Percentiles rank a stretch among this genome's conserved stretches.
These are phyloP conservation scores for Neckera pumila DNA, from an alignment of 225 moss, liverwort and hornwort genomes.

Conservation along the genomic window DNA sequence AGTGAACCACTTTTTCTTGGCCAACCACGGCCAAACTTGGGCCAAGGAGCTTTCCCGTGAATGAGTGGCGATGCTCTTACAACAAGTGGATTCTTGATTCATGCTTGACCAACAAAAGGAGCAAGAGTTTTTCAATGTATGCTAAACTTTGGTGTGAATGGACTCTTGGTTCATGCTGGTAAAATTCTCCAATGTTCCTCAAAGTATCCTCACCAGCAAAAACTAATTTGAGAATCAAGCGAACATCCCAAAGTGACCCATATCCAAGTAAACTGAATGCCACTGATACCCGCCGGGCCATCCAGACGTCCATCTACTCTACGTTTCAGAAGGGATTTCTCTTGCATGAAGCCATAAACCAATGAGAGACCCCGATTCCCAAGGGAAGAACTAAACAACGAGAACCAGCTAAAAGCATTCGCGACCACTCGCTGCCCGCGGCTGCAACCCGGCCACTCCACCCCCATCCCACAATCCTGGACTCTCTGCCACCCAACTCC, in stretches of 20 bases:
- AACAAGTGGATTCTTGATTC: not conserved
- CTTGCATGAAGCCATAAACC: not conserved
- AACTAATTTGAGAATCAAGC: not conserved
- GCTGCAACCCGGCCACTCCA: not conserved
- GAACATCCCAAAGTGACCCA: not conserved
- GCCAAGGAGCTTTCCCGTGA: too few species aligned
- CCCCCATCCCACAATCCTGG: conserved; percentile 22
- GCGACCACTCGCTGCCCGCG: not conserved
- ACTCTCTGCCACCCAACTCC: not conserved
- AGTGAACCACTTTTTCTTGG: too few species aligned
- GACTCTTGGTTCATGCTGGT: not conserved
- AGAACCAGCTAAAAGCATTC: not conserved
- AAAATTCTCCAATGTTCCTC: too few species aligned
- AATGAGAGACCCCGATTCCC: not conserved
- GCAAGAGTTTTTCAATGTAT: not conserved
- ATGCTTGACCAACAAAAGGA: not conserved
- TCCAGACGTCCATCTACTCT: not conserved
- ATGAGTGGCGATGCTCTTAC: too few species aligned
- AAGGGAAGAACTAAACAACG: not conserved
- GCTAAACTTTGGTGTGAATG: not conserved
- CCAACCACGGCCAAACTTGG: too few species aligned
- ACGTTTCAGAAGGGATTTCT: too few species aligned
- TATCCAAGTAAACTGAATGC: not conserved
- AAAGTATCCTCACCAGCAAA: not conserved
- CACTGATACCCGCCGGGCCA: not conserved